Conservation (phyloP, 768 basidiomycete genomes). For the Cytidiella melzeri region DNA sequence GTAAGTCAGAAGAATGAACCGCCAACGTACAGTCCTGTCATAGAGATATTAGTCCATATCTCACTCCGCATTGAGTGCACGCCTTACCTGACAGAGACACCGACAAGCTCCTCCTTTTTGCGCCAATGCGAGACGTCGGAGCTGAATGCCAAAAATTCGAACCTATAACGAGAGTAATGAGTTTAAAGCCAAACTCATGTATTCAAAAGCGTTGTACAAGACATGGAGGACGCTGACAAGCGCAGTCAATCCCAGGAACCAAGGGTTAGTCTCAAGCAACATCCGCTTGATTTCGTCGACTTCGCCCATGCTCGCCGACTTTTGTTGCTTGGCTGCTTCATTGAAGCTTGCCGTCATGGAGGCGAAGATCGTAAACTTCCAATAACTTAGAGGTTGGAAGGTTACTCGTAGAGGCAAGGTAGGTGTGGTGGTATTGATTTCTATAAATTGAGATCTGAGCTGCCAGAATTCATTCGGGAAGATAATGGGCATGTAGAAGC, state of each 20-base stretch:
- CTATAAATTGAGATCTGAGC: constrained; percentile 70
- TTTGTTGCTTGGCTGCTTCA: constrained; percentile 76
- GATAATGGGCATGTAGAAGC: constrained; percentile 80
- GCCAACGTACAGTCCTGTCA: constrained; percentile 46
- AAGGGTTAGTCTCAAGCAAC: constrained; percentile 84
- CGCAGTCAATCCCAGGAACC: constrained; percentile 79
- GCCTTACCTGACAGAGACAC: constrained; percentile 83
- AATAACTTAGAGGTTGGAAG: constrained; percentile 79
- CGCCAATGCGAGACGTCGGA: constrained; percentile 95
- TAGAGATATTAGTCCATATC: constrained; percentile 5
- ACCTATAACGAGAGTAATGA: constrained; percentile 46
- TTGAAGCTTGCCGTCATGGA: constrained; percentile 83
- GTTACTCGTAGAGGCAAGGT: constrained; percentile 74
- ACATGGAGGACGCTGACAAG: constrained; percentile 84
- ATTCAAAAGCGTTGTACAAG: constrained; percentile 39
- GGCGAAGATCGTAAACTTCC: constrained; percentile 85
- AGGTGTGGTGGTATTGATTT: constrained; percentile 81
- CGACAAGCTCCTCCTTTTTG: constrained; percentile 89
- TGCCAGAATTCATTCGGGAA: constrained; percentile 97
- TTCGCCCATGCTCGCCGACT: constrained; percentile 48
- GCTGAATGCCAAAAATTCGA: constrained; percentile 95
- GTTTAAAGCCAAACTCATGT: too few relatives aligned
- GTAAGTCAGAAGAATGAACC: neutral
- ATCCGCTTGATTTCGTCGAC: constrained; percentile 95
- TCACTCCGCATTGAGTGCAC: constrained; percentile 6